Evolutionary conservation across 2,329 filamentous ascomycete genomes (phyloP), one percentile per base, ranked within the genome.

Genomic region (Claviceps purpurea): DNA sequence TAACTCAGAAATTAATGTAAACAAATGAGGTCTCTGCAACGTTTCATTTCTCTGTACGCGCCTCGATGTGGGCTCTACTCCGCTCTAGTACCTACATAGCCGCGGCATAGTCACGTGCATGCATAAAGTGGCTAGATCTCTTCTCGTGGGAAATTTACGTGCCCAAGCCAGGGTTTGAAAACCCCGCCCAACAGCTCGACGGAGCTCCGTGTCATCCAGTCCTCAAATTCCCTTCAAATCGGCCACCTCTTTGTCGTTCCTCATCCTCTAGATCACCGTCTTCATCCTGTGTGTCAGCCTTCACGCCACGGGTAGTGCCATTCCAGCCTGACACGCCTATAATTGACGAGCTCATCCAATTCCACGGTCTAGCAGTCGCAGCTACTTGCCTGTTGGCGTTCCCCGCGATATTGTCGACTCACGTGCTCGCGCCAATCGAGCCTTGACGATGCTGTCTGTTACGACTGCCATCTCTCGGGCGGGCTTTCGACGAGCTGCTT

Each of bases 391-490:
- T 34, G 30, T 34, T 34, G 30, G 30, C 30, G 30, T 34, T 18
- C 7, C 40, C 40, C 18, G 16, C 16, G 16, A 41, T 20, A 41
- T 41, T 18, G 14, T 11, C 40, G 40, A n/a, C 40, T 18, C 40
- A 41, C 10, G 10, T 11, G 10, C 30, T 34, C 10, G 30, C 30
- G 30, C 30, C 30, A 11, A 34, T 34, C 30, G 30, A 34, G 3
- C 30, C 30, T 34, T 14, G 24, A 47, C 30, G 30, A 52, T 52
- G 51, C 47, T 52, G 51, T 52, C 51, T 34, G 45, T 47, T 34
- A 49, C 51, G 38, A 6, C 45, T 14, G 45, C 39, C 30, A 34
- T 30, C 4, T 13, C 34, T 6, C 39, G 50, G 39, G 45, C 45
- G 16, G 30, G 39, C 39, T 43, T 46, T 37, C 46, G 51, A 8